Evolutionary conservation across 257 asterid genomes (phyloP).

Genomic region (Oldenlandia corymbosa): DNA sequence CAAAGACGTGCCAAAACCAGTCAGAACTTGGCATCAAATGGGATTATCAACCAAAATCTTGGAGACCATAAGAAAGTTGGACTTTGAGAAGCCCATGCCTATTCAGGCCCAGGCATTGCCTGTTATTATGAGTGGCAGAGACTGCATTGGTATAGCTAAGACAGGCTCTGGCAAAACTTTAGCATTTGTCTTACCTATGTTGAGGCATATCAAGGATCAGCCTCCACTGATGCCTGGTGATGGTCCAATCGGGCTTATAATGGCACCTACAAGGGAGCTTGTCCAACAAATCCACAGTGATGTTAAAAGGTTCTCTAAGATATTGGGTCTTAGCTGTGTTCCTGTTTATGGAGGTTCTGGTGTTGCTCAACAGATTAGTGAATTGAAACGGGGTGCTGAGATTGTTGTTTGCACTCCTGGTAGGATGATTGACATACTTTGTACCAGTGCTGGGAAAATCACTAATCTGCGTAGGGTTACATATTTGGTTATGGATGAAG

Average conservation of each 20-base stretch:
- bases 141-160: slow-evolving; percentile 88
- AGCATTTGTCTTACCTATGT: slow-evolving; percentile 89
- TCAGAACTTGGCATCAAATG: slow-evolving; percentile 84
- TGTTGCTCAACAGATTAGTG: slow-evolving; percentile 89
- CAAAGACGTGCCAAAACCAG: slow-evolving; percentile 84
- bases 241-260: slow-evolving; percentile 85
- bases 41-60: slow-evolving; percentile 75
- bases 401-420: slow-evolving; percentile 95
- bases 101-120: slow-evolving; percentile 91
- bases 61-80: slow-evolving; percentile 67
- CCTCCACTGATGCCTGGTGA: slow-evolving; percentile 75
- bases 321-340: slow-evolving; percentile 67
- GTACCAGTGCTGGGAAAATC: slow-evolving; percentile 85
- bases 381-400: slow-evolving; percentile 84
- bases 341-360: slow-evolving; percentile 95
- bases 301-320: slow-evolving; percentile 68
- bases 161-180: slow-evolving; percentile 93
- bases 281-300: slow-evolving; percentile 88
- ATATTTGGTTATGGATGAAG: slow-evolving; percentile 92
- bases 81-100: slow-evolving; percentile 73
- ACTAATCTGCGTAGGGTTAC: slow-evolving; percentile 88
- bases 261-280: slow-evolving; percentile 96
- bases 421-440: slow-evolving; percentile 85
- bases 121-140: slow-evolving; percentile 89
- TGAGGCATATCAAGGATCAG: slow-evolving; percentile 91